Evolutionary conservation across 306 rosid genomes (phyloP), one percentile per base, ranked within the genome.

Genomic region (Cicer bijugum): DNA sequence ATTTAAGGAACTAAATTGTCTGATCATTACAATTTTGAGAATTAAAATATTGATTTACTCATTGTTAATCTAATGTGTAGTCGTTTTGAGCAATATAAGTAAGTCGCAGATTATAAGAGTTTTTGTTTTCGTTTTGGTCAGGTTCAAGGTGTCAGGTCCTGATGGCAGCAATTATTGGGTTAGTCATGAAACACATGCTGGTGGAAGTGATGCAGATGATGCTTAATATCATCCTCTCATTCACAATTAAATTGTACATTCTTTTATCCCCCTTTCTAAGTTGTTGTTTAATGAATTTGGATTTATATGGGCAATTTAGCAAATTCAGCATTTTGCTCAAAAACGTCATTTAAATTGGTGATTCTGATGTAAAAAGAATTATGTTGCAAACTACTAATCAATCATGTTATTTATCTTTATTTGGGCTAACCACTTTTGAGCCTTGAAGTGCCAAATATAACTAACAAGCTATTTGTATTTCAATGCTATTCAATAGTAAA

Each of bases 201-300:
- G 91, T 70, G 91, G 89, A 86, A 93, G 97, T 84, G 98, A 93
- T 82, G 97, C 94, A 70, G 98, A 93, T 65, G 98, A 93, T 59
- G 92, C 67, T 67, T 91, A 85, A 76, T 28, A 28, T 78, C 66
- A 70, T 58, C 74, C 20, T 12, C 55, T 66, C 15, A 79, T 69
- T 75, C 65, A 67, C 86, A 83, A 91, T 62, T 91, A 87, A 84
- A 84, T 55, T 91, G 96, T 93, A 88, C 83, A 89, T 88, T 82
- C 94, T 69, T 47, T 69, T 57, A 71, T 61, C 81, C 75, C 53
- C 17, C 44, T 37, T 48, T 48, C 15, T 16, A 11, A 80, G 76
- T 11, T 75, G 76, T 71, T 80, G 76, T 81, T 83, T 87, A 58
- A 44, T 75, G 73, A 73, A 80, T 79, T 80, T 84, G 85, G 76